Percentiles rank a stretch among this genome's conserved stretches.
These are phyloP conservation scores for Phaeolepiota aurea DNA, from an alignment of 768 basidiomycete genomes.

Conservation along the genomic window DNA sequence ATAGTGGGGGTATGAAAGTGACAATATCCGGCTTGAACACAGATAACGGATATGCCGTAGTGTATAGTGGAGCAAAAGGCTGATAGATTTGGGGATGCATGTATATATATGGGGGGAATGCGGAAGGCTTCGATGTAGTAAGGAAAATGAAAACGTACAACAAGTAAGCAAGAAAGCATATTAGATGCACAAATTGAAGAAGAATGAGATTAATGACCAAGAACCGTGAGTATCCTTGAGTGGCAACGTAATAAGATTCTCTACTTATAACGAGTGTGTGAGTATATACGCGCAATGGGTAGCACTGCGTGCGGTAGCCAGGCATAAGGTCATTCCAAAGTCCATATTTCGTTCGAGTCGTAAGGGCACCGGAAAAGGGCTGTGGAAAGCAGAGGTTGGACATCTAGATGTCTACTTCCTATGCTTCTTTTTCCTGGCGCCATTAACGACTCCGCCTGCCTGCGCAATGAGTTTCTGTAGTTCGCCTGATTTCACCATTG, in stretches of 20 bases:
- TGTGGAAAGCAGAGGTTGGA: constrained; percentile 6
- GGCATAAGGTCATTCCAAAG: neutral
- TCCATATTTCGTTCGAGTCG: constrained; percentile 10
- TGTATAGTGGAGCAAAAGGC: neutral
- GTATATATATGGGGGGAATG: neutral
- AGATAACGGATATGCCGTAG: neutral
- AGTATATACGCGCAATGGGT: neutral
- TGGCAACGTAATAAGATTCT: neutral
- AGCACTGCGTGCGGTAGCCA: neutral
- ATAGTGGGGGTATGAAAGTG: too few relatives aligned
- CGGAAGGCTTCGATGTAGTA: neutral
- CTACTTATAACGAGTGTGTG: neutral
- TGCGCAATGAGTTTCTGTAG: neutral
- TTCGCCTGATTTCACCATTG: constrained; percentile 24
- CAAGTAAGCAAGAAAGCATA: neutral
- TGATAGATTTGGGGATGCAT: neutral
- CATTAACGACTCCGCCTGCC: neutral
- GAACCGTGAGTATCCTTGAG: too few relatives aligned
- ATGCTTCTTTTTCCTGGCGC: constrained; percentile 43
- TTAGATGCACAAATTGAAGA: neutral
- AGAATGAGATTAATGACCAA: neutral
- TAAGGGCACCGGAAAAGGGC: constrained; percentile 10
- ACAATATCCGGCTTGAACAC: too few relatives aligned
- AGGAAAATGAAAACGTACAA: neutral
- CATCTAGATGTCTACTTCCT: constrained; percentile 18